phyloP scores from a whole-genome alignment of 495 filamentous ascomycete species.

The Chaetomium cochliodes region DNA sequence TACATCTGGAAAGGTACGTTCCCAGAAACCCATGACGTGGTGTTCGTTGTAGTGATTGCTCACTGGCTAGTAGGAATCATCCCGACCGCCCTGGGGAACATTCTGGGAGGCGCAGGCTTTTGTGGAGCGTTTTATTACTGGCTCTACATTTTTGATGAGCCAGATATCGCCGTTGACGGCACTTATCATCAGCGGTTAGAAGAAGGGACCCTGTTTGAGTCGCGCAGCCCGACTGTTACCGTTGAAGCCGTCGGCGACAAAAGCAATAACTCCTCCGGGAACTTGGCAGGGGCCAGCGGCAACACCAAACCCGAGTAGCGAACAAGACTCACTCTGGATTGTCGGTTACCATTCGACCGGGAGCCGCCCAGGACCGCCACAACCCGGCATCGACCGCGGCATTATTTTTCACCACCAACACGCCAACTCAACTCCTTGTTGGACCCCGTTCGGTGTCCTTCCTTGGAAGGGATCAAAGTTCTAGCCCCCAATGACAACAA shows the following conservation, averaged over 20 bases:
- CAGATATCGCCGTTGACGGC: slow-evolving; percentile 28
- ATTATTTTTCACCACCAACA: neutral
- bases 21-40: neutral
- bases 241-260: slow-evolving; percentile 5
- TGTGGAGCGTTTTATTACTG: slow-evolving; percentile 53
- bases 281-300: neutral
- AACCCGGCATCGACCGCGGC: neutral
- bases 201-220: neutral
- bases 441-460: neutral
- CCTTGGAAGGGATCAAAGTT: neutral
- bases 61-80: slow-evolving; percentile 45
- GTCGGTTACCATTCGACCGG: too few species aligned
- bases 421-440: neutral
- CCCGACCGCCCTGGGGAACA: slow-evolving; percentile 57
- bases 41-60: slow-evolving; percentile 1
- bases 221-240: slow-evolving; percentile 11
- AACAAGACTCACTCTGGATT: neutral
- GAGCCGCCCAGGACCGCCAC: neutral
- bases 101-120: slow-evolving; percentile 56
- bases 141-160: slow-evolving; percentile 44
- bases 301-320: slow-evolving; percentile 9
- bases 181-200: slow-evolving; percentile 16
- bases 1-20: slow-evolving; percentile 62
- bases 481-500: neutral
- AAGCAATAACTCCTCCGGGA: slow-evolving; percentile 3